phyloP scores from a whole-genome alignment of 169 alveolate species.

The Amoebophrya sp. region DNA sequence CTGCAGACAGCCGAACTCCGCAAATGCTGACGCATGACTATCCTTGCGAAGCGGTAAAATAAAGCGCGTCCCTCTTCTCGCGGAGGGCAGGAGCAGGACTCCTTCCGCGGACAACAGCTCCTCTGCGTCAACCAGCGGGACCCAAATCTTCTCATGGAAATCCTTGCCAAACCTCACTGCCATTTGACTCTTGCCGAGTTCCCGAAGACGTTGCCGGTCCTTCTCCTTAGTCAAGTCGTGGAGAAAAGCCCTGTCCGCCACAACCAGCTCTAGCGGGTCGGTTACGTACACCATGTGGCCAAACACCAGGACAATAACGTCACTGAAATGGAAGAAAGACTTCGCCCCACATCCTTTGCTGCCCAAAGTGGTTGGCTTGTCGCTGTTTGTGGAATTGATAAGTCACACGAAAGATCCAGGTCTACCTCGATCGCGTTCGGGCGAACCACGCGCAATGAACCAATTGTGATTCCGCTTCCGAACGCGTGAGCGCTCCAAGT shows the following conservation, averaged over 20 bases:
- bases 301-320: neutral
- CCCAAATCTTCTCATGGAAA: neutral
- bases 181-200: neutral
- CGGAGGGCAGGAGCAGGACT: neutral
- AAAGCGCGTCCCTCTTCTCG: neutral
- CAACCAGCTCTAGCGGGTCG: neutral
- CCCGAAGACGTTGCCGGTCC: neutral
- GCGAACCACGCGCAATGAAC: no score
- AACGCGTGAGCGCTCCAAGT: no score
- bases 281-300: neutral
- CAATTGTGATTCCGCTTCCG: no score
- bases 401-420: no score
- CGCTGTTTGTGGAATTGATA: neutral
- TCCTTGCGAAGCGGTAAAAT: neutral
- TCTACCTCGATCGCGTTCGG: no score
- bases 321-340: neutral
- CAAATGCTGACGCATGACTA: neutral
- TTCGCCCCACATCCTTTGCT: slow-evolving; percentile 5
- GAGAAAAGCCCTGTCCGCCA: neutral
- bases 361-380: neutral
- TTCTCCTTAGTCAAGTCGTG: neutral
- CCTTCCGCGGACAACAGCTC: neutral
- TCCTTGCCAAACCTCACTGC: neutral
- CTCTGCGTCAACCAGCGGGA: neutral
- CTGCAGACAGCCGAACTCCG: slow-evolving; percentile 3